These are phyloP conservation scores for Themeda triandra DNA, from an alignment of 176 grass and related monocot species.

Conservation along the genomic window DNA sequence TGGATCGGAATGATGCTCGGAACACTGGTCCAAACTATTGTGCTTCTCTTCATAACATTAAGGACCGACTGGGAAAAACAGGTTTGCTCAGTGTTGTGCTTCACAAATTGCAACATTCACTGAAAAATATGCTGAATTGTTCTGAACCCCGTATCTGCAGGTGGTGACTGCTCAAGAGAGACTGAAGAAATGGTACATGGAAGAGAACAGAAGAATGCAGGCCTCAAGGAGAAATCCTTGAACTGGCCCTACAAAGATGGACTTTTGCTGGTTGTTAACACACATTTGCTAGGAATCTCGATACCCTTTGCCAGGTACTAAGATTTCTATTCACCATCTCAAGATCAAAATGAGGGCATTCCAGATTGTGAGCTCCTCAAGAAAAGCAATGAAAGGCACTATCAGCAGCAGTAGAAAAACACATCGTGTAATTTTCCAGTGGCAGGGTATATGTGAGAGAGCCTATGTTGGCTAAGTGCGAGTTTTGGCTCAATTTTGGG, in stretches of 20 bases:
- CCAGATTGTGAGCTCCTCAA: neutral
- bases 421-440: neutral
- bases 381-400: neutral
- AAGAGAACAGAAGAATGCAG: slow-evolving; percentile 25
- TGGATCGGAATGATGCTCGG: slow-evolving; percentile 92
- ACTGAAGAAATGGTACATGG: slow-evolving; percentile 60
- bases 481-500: neutral
- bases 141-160: slow-evolving; percentile 32
- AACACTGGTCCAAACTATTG: slow-evolving; percentile 59
- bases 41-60: slow-evolving; percentile 66
- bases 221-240: neutral
- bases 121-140: too few relatives aligned
- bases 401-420: neutral
- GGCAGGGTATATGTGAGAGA: neutral
- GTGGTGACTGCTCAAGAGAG: slow-evolving; percentile 52
- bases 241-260: neutral
- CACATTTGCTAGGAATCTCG: neutral
- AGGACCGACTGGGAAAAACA: slow-evolving; percentile 78
- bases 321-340: neutral
- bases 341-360: neutral
- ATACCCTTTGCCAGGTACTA: neutral
- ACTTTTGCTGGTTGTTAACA: neutral
- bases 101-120: too few relatives aligned
- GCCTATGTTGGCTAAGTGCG: neutral
- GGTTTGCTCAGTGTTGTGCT: slow-evolving; percentile 35